These are phyloP conservation scores for Naematelia aurantialba DNA, from an alignment of 768 basidiomycete species.

Conservation along the genomic window DNA sequence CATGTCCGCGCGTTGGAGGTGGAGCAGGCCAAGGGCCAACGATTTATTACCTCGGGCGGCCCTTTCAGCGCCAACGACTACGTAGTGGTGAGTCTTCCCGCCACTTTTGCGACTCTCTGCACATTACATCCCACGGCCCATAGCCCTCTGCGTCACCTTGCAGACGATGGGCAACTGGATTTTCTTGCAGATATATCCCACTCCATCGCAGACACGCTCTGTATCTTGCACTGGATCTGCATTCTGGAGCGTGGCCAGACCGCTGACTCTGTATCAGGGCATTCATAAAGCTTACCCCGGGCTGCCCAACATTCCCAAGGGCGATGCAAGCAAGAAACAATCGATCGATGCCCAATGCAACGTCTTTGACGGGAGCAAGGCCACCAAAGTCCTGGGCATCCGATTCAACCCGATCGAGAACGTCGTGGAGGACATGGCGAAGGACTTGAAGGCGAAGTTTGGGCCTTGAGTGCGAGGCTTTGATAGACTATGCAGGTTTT, in stretches of 20 bases:
- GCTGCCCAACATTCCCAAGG: slow-evolving; percentile 30
- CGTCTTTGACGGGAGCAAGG: slow-evolving; percentile 35
- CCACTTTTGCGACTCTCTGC: neutral
- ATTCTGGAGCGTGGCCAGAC: no score
- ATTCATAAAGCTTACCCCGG: slow-evolving; percentile 33
- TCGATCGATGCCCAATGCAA: slow-evolving; percentile 19
- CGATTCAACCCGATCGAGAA: slow-evolving; percentile 28
- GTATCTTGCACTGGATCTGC: no score
- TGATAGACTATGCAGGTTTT: no score
- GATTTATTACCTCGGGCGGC: slow-evolving; percentile 57
- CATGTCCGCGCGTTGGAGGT: slow-evolving; percentile 59
- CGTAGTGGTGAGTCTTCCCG: slow-evolving; percentile 26
- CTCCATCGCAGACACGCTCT: no score
- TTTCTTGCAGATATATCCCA: no score
- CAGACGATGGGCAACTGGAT: no score
- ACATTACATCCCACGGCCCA: no score
- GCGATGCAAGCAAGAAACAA: slow-evolving; percentile 23
- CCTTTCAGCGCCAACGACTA: slow-evolving; percentile 46
- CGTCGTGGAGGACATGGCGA: slow-evolving; percentile 34
- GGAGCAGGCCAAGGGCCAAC: slow-evolving; percentile 58
- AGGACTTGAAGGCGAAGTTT: slow-evolving; percentile 38
- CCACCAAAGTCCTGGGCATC: slow-evolving; percentile 33
- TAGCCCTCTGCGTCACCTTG: no score
- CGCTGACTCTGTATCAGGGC: neutral
- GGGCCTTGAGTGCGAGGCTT: neutral